phyloP scores from a whole-genome alignment of 257 asterid species.

The Cordia subcordata region DNA sequence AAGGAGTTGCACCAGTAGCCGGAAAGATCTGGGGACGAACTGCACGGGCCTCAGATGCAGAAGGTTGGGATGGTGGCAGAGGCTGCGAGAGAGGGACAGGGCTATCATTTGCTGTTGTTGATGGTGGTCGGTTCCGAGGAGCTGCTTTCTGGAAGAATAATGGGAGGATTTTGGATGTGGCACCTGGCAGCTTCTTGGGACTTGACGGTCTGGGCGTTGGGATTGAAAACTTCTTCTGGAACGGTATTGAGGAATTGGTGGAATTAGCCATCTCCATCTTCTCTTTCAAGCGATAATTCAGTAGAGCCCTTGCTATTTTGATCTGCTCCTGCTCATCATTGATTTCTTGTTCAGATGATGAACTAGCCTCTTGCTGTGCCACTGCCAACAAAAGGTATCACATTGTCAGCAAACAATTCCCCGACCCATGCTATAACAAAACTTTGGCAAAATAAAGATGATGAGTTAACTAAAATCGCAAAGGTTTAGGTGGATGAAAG shows the following conservation, averaged over 20 bases:
- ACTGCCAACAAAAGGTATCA: slow-evolving; percentile 30
- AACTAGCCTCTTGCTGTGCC: slow-evolving; percentile 57
- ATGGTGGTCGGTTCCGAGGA: slow-evolving; percentile 28
- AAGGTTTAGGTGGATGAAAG: too few species aligned
- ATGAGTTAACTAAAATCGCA: too few species aligned
- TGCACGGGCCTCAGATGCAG: slow-evolving; percentile 33
- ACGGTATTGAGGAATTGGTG: slow-evolving; percentile 27
- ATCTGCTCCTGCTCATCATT: slow-evolving; percentile 78
- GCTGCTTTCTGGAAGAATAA: slow-evolving; percentile 36
- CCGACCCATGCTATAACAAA: too few species aligned
- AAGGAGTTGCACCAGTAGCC: slow-evolving; percentile 30
- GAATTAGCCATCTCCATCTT: slow-evolving; percentile 23
- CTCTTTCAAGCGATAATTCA: slow-evolving; percentile 45
- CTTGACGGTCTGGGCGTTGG: slow-evolving; percentile 56
- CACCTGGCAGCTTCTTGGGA: slow-evolving; percentile 42
- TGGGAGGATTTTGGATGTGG: slow-evolving; percentile 75
- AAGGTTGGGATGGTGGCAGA: slow-evolving; percentile 16
- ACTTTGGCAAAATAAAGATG: too few species aligned
- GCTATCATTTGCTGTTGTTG: slow-evolving; percentile 22
- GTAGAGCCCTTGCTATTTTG: slow-evolving; percentile 64
- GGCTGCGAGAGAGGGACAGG: slow-evolving; percentile 23
- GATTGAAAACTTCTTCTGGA: slow-evolving; percentile 31
- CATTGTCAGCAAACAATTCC: neutral
- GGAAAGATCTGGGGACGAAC: slow-evolving; percentile 27
- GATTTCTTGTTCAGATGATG: slow-evolving; percentile 45